phyloP scores from a whole-genome alignment of 306 rosid species.

The Citrullus amarus region DNA sequence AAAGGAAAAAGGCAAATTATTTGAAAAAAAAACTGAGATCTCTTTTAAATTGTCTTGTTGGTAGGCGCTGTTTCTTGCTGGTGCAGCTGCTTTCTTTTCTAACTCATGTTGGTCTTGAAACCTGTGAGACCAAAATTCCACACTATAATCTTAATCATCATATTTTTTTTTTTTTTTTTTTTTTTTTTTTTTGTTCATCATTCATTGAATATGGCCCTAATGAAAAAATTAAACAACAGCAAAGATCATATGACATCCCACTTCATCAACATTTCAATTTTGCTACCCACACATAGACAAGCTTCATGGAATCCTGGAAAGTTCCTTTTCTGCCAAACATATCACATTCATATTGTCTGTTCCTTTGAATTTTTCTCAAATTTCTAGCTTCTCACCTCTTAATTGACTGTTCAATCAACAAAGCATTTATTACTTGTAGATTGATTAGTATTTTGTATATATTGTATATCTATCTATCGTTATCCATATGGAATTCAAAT shows the following conservation, averaged over 20 bases:
- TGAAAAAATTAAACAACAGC: background rate
- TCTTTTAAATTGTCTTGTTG: background rate
- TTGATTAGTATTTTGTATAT: too few relatives aligned
- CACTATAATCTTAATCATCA: background rate
- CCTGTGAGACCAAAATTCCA: slow-evolving; percentile 6
- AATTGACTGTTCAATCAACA: too few relatives aligned
- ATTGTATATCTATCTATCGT: too few relatives aligned
- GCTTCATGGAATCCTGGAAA: slow-evolving; percentile 7
- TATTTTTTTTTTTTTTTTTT: background rate
- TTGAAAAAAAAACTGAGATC: background rate
- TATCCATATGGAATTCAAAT: too few relatives aligned
- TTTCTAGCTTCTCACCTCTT: background rate
- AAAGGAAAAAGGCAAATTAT: background rate
- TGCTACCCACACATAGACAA: background rate
- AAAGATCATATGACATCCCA: background rate
- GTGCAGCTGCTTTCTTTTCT: slow-evolving; percentile 1
- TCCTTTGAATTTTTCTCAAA: background rate
- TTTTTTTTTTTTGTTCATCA: background rate
- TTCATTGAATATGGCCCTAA: background rate
- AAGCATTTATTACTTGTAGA: background rate
- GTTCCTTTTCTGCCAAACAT: background rate
- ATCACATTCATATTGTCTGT: background rate
- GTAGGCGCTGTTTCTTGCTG: slow-evolving; percentile 6
- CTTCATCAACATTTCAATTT: background rate
- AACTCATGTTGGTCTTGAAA: slow-evolving; percentile 13